These are phyloP conservation scores for Aeschynomene evenia DNA, from an alignment of 306 rosid species.

Conservation along the genomic window DNA sequence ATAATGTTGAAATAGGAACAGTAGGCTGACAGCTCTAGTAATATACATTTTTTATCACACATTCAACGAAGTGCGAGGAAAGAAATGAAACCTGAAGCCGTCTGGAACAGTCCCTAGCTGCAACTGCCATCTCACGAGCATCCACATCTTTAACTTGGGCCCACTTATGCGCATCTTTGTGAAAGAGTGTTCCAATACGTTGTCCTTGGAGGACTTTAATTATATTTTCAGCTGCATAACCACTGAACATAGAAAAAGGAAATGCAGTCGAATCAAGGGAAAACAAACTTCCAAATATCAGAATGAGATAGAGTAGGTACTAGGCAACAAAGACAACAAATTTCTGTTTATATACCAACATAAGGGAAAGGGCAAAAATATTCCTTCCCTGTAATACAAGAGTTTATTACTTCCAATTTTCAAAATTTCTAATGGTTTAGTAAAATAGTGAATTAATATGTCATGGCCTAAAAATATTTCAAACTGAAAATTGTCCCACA, in stretches of 20 bases:
- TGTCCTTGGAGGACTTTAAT: constrained; percentile 86
- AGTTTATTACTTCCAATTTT: not conserved
- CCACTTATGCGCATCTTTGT: constrained; percentile 86
- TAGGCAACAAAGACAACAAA: not conserved
- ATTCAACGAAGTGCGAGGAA: constrained; percentile 6
- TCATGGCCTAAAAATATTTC: constrained; percentile 2
- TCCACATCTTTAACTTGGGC: constrained; percentile 59
- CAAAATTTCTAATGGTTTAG: constrained; percentile 1
- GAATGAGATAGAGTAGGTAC: constrained; percentile 24
- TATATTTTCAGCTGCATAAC: constrained; percentile 71
- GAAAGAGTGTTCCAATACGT: constrained; percentile 87
- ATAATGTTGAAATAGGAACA: constrained; percentile 25
- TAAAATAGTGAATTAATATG: not conserved
- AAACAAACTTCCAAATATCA: constrained; percentile 23
- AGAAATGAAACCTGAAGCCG: constrained; percentile 70
- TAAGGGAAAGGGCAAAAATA: not conserved
- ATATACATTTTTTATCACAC: constrained; percentile 10
- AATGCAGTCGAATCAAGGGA: constrained; percentile 18
- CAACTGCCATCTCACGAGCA: constrained; percentile 89
- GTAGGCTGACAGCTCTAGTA: not conserved
- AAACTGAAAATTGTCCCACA: not conserved
- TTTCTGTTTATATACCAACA: constrained; percentile 7
- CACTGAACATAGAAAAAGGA: constrained; percentile 52
- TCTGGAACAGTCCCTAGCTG: constrained; percentile 97
- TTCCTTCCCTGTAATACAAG: not conserved